Conservation (phyloP, 306 rosid species). For the Castanospermum australe region DNA sequence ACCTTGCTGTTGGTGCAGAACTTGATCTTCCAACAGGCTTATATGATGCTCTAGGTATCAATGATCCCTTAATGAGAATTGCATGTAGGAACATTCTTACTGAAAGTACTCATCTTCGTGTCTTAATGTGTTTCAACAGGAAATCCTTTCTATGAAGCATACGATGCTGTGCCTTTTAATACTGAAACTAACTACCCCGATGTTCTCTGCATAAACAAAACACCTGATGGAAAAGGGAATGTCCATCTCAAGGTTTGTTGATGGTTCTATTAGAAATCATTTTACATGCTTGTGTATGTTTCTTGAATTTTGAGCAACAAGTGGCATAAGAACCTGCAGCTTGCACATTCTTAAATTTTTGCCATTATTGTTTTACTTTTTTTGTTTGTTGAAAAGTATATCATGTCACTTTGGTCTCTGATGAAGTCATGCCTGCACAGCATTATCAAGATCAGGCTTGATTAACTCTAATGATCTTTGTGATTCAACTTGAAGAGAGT, state of each 20-base stretch:
- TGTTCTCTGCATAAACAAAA: slow-evolving; percentile 59
- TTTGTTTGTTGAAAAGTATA: background rate
- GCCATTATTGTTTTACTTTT: background rate
- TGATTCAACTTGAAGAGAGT: background rate
- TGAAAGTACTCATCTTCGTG: slow-evolving; percentile 26
- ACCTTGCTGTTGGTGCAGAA: slow-evolving; percentile 78
- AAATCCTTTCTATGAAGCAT: slow-evolving; percentile 82
- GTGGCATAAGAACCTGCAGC: background rate
- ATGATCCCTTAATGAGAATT: slow-evolving; percentile 12
- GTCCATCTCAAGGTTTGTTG: slow-evolving; percentile 69
- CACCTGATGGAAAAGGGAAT: slow-evolving; percentile 55
- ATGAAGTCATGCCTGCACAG: background rate
- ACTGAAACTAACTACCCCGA: slow-evolving; percentile 75
- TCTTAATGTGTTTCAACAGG: slow-evolving; percentile 57
- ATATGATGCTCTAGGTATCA: slow-evolving; percentile 71
- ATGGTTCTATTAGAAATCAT: slow-evolving; percentile 7
- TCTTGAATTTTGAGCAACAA: background rate
- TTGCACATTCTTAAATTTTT: slow-evolving; percentile 5
- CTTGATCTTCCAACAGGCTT: slow-evolving; percentile 65
- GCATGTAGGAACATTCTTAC: slow-evolving; percentile 19
- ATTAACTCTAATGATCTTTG: background rate
- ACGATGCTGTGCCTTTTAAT: slow-evolving; percentile 45
- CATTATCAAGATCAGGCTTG: background rate
- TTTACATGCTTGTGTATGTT: background rate
- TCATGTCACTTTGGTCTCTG: background rate